phyloP scores from a whole-genome alignment of 2,329 filamentous ascomycete species.

The Stemphylium lycopersici region DNA sequence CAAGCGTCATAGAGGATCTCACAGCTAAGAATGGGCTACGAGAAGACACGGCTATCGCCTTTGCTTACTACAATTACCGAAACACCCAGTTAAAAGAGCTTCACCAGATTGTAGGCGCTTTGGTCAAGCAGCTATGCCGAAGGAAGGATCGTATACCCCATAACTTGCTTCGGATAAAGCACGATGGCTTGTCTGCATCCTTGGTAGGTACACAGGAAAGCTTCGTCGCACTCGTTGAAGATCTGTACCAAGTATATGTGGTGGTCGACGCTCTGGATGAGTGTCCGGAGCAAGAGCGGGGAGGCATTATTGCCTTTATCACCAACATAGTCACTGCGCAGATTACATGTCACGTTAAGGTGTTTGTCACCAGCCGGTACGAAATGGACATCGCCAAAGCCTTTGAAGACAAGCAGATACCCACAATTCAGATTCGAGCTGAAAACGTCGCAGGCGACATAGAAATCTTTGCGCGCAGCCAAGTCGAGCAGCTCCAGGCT shows the following conservation, averaged over 20 bases:
- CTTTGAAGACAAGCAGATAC: slow-evolving; percentile 20
- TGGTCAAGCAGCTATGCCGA: slow-evolving; percentile 20
- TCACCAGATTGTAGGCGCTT: slow-evolving; percentile 12
- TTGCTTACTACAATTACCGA: slow-evolving; percentile 31
- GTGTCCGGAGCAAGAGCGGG: slow-evolving; percentile 17
- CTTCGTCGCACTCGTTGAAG: slow-evolving; percentile 11
- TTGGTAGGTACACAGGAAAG: slow-evolving; percentile 16
- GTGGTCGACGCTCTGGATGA: slow-evolving; percentile 26
- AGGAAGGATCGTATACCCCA: slow-evolving; percentile 7
- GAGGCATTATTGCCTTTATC: neutral
- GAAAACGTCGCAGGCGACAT: slow-evolving; percentile 27
- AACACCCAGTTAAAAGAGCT: slow-evolving; percentile 6
- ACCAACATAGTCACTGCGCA: slow-evolving; percentile 12
- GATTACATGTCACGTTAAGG: slow-evolving; percentile 14
- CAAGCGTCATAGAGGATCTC: slow-evolving; percentile 28
- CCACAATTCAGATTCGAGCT: slow-evolving; percentile 23
- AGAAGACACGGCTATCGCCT: slow-evolving; percentile 20
- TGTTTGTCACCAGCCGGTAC: slow-evolving; percentile 27
- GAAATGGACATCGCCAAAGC: slow-evolving; percentile 27
- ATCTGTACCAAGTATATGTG: slow-evolving; percentile 9
- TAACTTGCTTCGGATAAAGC: slow-evolving; percentile 12
- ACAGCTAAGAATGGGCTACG: slow-evolving; percentile 13
- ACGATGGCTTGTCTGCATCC: slow-evolving; percentile 13
- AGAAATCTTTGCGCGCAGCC: slow-evolving; percentile 13
- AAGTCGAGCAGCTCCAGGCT: slow-evolving; percentile 20